A percentile compares a stretch with the other conserved stretches of the same genome.
phyloP scores from a whole-genome alignment of 768 basidiomycete species.

The Cyclocybe aegerita region DNA sequence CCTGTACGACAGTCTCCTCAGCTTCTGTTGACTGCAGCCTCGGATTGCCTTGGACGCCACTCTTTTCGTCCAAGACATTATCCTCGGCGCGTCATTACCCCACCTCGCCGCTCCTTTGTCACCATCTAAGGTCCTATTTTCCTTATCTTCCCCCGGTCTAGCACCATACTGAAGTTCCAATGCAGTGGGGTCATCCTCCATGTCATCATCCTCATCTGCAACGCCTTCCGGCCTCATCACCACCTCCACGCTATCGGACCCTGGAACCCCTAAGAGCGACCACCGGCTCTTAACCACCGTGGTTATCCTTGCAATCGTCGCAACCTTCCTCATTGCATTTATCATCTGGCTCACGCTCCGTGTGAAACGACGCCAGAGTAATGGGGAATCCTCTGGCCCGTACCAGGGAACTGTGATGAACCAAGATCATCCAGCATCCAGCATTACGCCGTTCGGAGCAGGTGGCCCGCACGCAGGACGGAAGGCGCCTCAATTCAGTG shows the following conservation, averaged over 20 bases:
- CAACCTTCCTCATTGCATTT: constrained; percentile 26
- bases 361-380: constrained; percentile 25
- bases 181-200: neutral
- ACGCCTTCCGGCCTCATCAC: neutral
- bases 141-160: neutral
- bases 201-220: constrained; percentile 9
- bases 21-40: neutral
- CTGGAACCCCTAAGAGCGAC: constrained; percentile 23
- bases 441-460: constrained; percentile 42
- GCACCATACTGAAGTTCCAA: neutral
- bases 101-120: too few relatives aligned
- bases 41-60: constrained; percentile 24
- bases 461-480: constrained; percentile 20
- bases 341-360: constrained; percentile 32
- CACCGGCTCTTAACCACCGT: constrained; percentile 26
- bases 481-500: constrained; percentile 39
- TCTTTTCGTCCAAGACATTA: constrained; percentile 29
- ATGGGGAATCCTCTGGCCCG: constrained; percentile 21
- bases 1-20: constrained; percentile 2
- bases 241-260: constrained; percentile 10
- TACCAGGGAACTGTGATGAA: constrained; percentile 30
- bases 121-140: too few relatives aligned
- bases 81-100: neutral
- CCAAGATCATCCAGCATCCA: constrained; percentile 34
- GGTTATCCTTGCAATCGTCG: constrained; percentile 30